phyloP scores from a whole-genome alignment of 2,329 filamentous ascomycete species.

The Alternaria sp. region DNA sequence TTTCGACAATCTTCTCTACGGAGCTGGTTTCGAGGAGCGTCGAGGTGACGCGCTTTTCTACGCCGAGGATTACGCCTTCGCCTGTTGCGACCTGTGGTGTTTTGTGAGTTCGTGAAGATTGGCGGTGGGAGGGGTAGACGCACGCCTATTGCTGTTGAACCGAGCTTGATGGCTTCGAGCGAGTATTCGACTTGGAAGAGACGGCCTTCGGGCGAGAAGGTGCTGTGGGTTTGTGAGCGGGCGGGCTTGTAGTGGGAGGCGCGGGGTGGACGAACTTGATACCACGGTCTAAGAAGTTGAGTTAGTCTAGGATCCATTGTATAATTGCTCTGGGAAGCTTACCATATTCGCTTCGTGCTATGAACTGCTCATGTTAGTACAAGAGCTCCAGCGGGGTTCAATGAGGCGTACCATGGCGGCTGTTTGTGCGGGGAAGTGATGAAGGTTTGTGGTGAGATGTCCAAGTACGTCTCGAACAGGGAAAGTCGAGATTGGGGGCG shows the following conservation, averaged over 20 bases:
- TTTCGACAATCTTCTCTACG: constrained; percentile 99
- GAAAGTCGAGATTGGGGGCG: background rate
- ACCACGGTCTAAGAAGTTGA: constrained; percentile 75
- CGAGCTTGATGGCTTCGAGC: constrained; percentile 99
- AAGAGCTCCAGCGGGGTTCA: constrained; percentile 38
- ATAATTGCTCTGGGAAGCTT: constrained; percentile 49
- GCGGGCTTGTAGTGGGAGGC: constrained; percentile 10
- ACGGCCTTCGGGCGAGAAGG: constrained; percentile 98
- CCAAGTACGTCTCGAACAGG: background rate
- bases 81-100: constrained; percentile 76
- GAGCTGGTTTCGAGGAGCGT: constrained; percentile 96
- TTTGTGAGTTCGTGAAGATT: constrained; percentile 15
- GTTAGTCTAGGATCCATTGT: constrained; percentile 23
- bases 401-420: constrained; percentile 42
- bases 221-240: constrained; percentile 63
- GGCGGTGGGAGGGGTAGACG: constrained; percentile 19
- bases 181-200: constrained; percentile 99
- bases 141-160: constrained; percentile 95
- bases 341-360: constrained; percentile 99
- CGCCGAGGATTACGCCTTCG: constrained; percentile 92
- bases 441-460: background rate
- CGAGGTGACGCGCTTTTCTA: constrained; percentile 98
- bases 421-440: constrained; percentile 9
- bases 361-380: constrained; percentile 69
- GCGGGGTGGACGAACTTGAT: constrained; percentile 76